Conservation (phyloP, 208 protist species). For the Trypanosoma congolense region DNA sequence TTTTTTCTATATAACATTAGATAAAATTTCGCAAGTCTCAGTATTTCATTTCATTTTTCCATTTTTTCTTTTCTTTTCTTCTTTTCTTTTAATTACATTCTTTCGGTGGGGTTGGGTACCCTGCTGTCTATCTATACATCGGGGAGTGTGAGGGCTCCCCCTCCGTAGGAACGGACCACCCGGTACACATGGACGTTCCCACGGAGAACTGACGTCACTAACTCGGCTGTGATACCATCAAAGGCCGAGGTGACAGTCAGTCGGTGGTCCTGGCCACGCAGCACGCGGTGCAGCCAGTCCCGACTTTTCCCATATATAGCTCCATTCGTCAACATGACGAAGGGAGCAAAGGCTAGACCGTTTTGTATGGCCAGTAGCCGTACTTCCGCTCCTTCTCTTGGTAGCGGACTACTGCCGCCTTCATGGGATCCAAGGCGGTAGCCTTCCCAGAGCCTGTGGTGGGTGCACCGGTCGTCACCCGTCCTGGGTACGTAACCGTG, state of each 20-base stretch:
- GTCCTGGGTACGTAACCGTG: slow-evolving; percentile 22
- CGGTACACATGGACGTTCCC: neutral
- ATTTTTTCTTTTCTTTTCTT: no score
- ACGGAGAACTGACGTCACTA: neutral
- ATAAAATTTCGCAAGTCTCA: no score
- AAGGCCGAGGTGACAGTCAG: slow-evolving; percentile 11
- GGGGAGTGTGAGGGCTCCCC: neutral
- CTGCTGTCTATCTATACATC: neutral
- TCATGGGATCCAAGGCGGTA: neutral
- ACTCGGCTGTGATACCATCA: slow-evolving; percentile 14
- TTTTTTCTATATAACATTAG: no score
- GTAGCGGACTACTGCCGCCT: slow-evolving; percentile 1
- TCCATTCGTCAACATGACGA: slow-evolving; percentile 27
- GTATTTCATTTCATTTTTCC: no score
- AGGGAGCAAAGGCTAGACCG: slow-evolving; percentile 17
- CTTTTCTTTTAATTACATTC: neutral
- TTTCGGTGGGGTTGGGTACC: neutral
- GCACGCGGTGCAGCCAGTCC: slow-evolving; percentile 18
- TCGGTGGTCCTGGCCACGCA: slow-evolving; percentile 8
- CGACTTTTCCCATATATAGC: slow-evolving; percentile 16
- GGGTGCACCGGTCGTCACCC: neutral
- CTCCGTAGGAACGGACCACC: neutral
- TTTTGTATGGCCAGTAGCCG: slow-evolving; percentile 10
- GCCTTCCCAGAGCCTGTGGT: neutral
- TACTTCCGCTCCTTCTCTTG: slow-evolving; percentile 23